These are phyloP conservation scores for Suillus cothurnatus DNA, from an alignment of 768 basidiomycete genomes.

Conservation along the genomic window DNA sequence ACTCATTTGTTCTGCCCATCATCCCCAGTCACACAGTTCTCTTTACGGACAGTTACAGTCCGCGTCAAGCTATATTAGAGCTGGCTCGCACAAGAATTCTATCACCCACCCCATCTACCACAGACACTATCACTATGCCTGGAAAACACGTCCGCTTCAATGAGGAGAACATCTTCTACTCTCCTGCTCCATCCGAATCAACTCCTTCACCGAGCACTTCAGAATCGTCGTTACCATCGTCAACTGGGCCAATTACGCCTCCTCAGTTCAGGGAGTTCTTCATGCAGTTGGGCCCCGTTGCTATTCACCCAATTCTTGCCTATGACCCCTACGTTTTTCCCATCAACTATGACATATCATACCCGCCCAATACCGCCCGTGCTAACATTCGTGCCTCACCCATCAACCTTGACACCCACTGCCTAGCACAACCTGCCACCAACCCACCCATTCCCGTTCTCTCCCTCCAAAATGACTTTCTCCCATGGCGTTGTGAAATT, in stretches of 20 bases:
- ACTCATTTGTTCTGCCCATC: not conserved
- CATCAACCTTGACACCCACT: conserved; percentile 20
- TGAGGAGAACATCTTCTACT: conserved; percentile 36
- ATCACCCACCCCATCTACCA: conserved; percentile 14
- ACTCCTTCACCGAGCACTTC: conserved; percentile 30
- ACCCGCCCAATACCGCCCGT: conserved; percentile 21
- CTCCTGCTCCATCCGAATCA: conserved; percentile 20
- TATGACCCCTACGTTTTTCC: conserved; percentile 28
- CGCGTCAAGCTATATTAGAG: not conserved
- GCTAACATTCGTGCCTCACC: conserved; percentile 31
- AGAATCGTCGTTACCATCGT: conserved; percentile 34
- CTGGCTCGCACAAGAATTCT: not conserved
- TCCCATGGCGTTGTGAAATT: conserved; percentile 40
- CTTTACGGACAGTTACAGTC: not conserved
- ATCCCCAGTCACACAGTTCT: not conserved
- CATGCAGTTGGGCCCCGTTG: conserved; percentile 31
- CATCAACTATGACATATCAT: conserved; percentile 23
- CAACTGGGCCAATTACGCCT: conserved; percentile 31
- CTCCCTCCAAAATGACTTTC: conserved; percentile 29
- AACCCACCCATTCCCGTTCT: conserved; percentile 31
- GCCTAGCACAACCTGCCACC: conserved; percentile 34
- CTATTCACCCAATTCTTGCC: conserved; percentile 33
- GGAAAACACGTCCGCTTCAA: conserved; percentile 35
- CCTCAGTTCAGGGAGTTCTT: conserved; percentile 24
- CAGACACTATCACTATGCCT: conserved; percentile 21